Conservation (phyloP, 2,329 filamentous ascomycete species). For the Clarireedia hainanense region DNA sequence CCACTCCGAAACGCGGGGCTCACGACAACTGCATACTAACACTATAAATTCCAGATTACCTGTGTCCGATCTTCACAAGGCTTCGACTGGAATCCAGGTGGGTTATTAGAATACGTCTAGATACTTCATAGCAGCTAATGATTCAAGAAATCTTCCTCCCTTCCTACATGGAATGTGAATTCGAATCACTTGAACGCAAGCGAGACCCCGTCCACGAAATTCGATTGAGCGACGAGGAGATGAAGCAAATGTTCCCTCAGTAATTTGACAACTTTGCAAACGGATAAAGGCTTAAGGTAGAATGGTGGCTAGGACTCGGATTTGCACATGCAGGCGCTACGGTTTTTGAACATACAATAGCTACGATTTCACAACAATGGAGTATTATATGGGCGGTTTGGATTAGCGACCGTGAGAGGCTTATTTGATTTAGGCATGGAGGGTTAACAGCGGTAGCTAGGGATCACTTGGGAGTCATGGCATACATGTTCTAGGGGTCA, state of each 20-base stretch:
- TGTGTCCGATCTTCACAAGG: slow-evolving; percentile 74
- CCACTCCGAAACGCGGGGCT: slow-evolving; percentile 7
- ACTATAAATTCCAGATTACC: slow-evolving; percentile 50
- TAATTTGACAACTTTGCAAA: slow-evolving; percentile 27
- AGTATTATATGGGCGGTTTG: slow-evolving; percentile 15
- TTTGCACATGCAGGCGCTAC: slow-evolving; percentile 20
- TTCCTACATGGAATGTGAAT: slow-evolving; percentile 68
- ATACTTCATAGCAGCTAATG: slow-evolving; percentile 1
- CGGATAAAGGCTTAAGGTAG: slow-evolving; percentile 6
- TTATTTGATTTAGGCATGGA: background rate
- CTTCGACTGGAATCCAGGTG: slow-evolving; percentile 76
- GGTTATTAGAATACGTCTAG: slow-evolving; percentile 12
- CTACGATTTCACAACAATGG: slow-evolving; percentile 21
- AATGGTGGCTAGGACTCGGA: background rate
- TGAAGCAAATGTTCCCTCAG: slow-evolving; percentile 58
- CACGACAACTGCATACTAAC: slow-evolving; percentile 10
- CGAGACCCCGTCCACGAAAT: slow-evolving; percentile 76
- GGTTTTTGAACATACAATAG: slow-evolving; percentile 26
- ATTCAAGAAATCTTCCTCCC: slow-evolving; percentile 68
- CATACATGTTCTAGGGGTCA: slow-evolving; percentile 1
- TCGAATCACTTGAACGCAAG: slow-evolving; percentile 65
- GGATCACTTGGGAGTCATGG: background rate
- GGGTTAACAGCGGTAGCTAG: background rate
- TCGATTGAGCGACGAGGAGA: slow-evolving; percentile 68
- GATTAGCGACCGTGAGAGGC: background rate